Evolutionary conservation across 805 yeast genomes (phyloP).

Genomic region (Sugiyamaella valdiviana): DNA sequence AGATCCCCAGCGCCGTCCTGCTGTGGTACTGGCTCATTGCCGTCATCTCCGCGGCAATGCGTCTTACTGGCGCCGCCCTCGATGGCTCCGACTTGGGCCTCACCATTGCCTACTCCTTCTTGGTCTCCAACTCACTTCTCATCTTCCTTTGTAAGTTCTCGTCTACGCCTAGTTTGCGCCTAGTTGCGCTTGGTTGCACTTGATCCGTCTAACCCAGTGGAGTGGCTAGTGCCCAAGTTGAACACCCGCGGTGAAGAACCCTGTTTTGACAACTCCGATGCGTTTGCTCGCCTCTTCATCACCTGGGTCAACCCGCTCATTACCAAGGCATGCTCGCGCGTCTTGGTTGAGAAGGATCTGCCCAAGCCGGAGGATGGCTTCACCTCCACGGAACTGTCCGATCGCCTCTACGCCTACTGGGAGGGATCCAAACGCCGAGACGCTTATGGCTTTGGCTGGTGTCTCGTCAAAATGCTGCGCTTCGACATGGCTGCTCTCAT

Average conservation of each 20-base stretch:
- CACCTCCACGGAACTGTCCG: conserved; percentile 43
- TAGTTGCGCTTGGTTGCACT: too few relatives aligned
- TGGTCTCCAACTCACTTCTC: not conserved
- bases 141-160: conserved; percentile 1
- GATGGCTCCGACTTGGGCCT: not conserved
- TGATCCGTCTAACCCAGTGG: not conserved
- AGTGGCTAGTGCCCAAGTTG: not conserved
- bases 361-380: conserved; percentile 65
- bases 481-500: conserved; percentile 54
- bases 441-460: conserved; percentile 36
- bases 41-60: not conserved
- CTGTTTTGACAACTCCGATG: conserved; percentile 12
- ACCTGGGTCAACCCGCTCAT: conserved; percentile 12
- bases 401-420: conserved; percentile 50
- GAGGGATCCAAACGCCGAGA: conserved; percentile 36
- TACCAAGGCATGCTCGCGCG: conserved; percentile 1
- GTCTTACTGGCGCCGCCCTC: not conserved
- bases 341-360: conserved; percentile 43
- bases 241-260: not conserved
- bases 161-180: too few relatives aligned
- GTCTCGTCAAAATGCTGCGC: conserved; percentile 61
- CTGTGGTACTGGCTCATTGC: conserved; percentile 10
- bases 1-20: conserved; percentile 3
- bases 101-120: not conserved
- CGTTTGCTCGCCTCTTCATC: conserved; percentile 9